These are phyloP conservation scores for Thermothelomyces thermophilus DNA, from an alignment of 2,329 filamentous ascomycete genomes.

Conservation along the genomic window DNA sequence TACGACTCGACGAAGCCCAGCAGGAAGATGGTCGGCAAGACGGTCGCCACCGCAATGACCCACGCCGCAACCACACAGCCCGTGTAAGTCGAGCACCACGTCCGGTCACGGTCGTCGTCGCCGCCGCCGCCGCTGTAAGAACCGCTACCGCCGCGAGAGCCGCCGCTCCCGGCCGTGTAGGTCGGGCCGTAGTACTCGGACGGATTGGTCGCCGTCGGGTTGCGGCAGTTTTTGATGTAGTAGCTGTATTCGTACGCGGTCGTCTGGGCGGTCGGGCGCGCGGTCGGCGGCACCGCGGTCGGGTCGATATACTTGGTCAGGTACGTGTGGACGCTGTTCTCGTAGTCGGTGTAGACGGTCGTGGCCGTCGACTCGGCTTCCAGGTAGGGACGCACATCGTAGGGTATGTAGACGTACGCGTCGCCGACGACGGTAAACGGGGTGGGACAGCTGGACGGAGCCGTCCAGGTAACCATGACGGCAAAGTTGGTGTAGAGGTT, in stretches of 20 bases:
- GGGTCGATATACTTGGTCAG: constrained; percentile 5
- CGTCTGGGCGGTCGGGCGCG: background rate
- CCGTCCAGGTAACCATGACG: constrained; percentile 19
- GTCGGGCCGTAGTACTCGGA: background rate
- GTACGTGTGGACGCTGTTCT: background rate
- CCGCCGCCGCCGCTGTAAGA: background rate
- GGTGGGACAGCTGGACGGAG: constrained; percentile 27
- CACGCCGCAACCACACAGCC: constrained; percentile 13
- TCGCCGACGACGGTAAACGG: constrained; percentile 25
- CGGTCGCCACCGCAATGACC: constrained; percentile 24
- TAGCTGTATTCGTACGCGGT: constrained; percentile 6
- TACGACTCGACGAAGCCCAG: constrained; percentile 29
- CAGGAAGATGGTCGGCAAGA: constrained; percentile 28
- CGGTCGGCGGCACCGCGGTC: background rate
- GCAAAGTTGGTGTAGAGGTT: constrained; percentile 2
- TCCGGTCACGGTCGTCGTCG: background rate
- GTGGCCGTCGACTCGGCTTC: constrained; percentile 5
- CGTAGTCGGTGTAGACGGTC: background rate
- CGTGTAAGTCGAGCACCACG: constrained; percentile 6
- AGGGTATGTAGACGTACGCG: constrained; percentile 13
- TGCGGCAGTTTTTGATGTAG: constrained; percentile 12
- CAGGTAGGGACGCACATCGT: constrained; percentile 16
- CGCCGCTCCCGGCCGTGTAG: background rate
- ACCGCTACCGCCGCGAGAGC: background rate
- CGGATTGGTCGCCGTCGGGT: constrained; percentile 10